Evolutionary conservation across 2,329 filamentous ascomycete genomes (phyloP).

Genomic region (Talaromyces sp.): DNA sequence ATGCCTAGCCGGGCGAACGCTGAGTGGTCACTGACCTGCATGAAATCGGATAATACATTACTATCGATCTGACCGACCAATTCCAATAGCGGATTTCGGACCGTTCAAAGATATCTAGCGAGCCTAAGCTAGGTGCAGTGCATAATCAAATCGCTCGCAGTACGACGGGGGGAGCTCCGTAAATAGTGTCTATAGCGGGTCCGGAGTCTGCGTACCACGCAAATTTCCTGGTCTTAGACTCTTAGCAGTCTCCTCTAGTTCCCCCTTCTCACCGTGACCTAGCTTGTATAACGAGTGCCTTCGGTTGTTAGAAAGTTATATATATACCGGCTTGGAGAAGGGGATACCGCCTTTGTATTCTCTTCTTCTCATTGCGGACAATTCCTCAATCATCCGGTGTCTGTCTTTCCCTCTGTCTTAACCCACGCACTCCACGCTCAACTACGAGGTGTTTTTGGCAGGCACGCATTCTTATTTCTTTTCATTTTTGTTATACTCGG

Average conservation of each 20-base stretch:
- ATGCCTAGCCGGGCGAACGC: neutral
- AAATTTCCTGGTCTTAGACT: neutral
- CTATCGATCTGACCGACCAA: neutral
- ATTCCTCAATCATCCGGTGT: neutral
- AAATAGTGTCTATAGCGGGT: neutral
- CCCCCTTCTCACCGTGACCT: neutral
- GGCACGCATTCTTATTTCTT: neutral
- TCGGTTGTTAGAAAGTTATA: neutral
- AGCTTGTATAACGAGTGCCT: neutral
- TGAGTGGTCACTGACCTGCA: neutral
- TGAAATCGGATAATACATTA: neutral
- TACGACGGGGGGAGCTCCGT: neutral
- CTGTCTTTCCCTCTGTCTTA: neutral
- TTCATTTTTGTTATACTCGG: neutral
- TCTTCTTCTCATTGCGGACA: neutral
- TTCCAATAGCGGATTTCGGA: neutral
- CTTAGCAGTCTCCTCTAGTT: neutral
- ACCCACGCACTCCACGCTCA: neutral
- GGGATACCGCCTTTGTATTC: neutral
- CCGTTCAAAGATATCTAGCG: neutral
- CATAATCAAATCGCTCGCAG: neutral
- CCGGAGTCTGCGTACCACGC: neutral
- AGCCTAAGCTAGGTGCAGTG: neutral
- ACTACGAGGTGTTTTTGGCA: neutral
- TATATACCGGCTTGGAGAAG: neutral